A percentile compares a stretch with the other conserved stretches of the same genome.
Evolutionary conservation across 257 asterid genomes (phyloP).

Genomic region (Przewalskia tangutica): DNA sequence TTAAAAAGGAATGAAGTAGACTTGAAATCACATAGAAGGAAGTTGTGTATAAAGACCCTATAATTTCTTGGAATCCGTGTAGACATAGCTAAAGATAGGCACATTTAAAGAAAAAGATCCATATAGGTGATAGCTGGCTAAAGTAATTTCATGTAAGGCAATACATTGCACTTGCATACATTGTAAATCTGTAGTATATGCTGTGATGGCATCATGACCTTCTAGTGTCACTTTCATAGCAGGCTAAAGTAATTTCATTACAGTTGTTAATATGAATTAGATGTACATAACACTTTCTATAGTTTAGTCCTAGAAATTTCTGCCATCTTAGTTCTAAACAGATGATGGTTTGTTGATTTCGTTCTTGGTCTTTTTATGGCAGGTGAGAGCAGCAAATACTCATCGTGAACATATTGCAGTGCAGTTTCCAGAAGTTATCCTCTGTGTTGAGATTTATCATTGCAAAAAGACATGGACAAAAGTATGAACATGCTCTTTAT

Average conservation of each 20-base stretch:
- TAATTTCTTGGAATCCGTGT: neutral
- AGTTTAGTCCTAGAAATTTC: neutral
- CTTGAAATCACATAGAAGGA: neutral
- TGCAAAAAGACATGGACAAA: slow-evolving; percentile 39
- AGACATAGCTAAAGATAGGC: neutral
- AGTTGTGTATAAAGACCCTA: neutral
- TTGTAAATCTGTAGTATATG: neutral
- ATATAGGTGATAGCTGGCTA: neutral
- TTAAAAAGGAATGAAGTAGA: neutral
- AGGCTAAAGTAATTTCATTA: neutral
- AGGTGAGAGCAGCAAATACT: slow-evolving; percentile 48
- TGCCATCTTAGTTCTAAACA: neutral
- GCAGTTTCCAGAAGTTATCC: slow-evolving; percentile 60
- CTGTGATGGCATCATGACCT: neutral
- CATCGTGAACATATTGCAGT: slow-evolving; percentile 35
- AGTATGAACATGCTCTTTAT: slow-evolving; percentile 24
- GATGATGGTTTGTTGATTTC: neutral
- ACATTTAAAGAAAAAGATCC: neutral
- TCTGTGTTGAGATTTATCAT: slow-evolving; percentile 77
- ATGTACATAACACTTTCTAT: neutral
- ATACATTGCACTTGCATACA: neutral
- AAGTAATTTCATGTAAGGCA: neutral
- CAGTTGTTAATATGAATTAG: neutral
- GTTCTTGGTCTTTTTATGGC: slow-evolving; percentile 7
- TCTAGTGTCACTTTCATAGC: neutral